These are phyloP conservation scores for Lasiosphaeris hirsuta DNA, from an alignment of 495 filamentous ascomycete species.

Conservation along the genomic window DNA sequence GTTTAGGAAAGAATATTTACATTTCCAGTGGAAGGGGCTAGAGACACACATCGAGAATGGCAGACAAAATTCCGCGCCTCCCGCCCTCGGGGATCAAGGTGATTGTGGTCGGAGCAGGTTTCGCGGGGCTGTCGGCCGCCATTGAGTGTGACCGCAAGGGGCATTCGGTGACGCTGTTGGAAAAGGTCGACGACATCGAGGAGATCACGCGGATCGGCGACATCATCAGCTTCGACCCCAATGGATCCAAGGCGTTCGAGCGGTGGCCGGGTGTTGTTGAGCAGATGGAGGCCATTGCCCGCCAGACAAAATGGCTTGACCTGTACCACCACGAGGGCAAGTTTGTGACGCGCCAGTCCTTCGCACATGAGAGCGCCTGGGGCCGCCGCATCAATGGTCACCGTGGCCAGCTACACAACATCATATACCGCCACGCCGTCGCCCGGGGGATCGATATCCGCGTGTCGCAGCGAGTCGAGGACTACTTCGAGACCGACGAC, in stretches of 20 bases:
- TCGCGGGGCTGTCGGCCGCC: constrained; percentile 58
- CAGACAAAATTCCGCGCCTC: constrained; percentile 21
- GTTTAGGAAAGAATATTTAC: no score
- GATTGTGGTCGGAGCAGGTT: constrained; percentile 59
- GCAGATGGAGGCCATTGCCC: constrained; percentile 47
- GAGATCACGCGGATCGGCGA: constrained; percentile 48
- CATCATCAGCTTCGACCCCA: constrained; percentile 53
- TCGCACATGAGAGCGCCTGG: constrained; percentile 28
- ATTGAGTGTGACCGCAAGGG: constrained; percentile 53
- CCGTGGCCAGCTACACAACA: constrained; percentile 59
- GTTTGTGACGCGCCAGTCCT: constrained; percentile 32
- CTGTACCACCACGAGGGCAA: constrained; percentile 31
- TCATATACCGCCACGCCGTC: constrained; percentile 55
- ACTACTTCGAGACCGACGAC: constrained; percentile 57
- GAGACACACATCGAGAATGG: constrained; percentile 11
- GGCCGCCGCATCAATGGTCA: constrained; percentile 53
- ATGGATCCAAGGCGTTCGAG: constrained; percentile 44
- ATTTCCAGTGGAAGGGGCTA: no score
- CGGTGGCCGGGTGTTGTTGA: constrained; percentile 49
- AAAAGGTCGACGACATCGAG: constrained; percentile 36
- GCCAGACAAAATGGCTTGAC: constrained; percentile 38
- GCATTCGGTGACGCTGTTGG: constrained; percentile 33
- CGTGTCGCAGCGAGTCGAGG: constrained; percentile 52
- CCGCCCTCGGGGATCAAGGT: constrained; percentile 51
- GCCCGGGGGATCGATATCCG: constrained; percentile 55